Percentiles rank a stretch among this genome's conserved stretches.
These are phyloP conservation scores for Barnettozyma hawaiiensis DNA, from an alignment of 1,139 yeast species.

Conservation along the genomic window DNA sequence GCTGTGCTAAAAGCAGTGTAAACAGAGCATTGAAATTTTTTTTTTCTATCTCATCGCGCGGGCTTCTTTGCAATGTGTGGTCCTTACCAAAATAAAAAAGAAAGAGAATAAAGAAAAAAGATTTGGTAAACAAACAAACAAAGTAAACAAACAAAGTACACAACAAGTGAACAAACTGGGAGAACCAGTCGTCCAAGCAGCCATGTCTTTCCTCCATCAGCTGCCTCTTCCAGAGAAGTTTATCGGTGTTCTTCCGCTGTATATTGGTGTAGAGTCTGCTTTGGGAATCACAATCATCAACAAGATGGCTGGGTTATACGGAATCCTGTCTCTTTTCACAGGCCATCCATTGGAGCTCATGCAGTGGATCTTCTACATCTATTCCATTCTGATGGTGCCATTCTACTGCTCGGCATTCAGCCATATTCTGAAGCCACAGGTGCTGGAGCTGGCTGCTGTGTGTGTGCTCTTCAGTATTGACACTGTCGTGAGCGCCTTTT, in stretches of 20 bases:
- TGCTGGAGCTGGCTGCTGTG: slow-evolving; percentile 52
- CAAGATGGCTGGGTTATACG: slow-evolving; percentile 87
- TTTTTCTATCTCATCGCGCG: too few species aligned
- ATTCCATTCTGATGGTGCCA: slow-evolving; percentile 61
- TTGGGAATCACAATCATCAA: slow-evolving; percentile 77
- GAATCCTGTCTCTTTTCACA: slow-evolving; percentile 78
- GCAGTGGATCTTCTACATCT: slow-evolving; percentile 77
- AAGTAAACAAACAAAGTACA: neutral
- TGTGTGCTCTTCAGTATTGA: slow-evolving; percentile 62
- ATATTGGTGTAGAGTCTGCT: slow-evolving; percentile 80
- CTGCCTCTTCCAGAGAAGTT: slow-evolving; percentile 30
- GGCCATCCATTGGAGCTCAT: slow-evolving; percentile 80
- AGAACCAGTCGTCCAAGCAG: too few species aligned
- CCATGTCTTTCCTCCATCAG: neutral
- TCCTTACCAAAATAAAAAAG: neutral
- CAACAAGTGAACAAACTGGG: neutral
- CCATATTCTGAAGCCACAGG: slow-evolving; percentile 42
- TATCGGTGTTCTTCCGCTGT: slow-evolving; percentile 63
- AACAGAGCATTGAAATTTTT: too few species aligned
- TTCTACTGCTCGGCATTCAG: slow-evolving; percentile 58
- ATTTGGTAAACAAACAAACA: too few species aligned
- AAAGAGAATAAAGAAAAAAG: too few species aligned
- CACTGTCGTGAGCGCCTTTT: slow-evolving; percentile 58
- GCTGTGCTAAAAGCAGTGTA: too few species aligned
- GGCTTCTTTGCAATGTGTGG: too few species aligned